Evolutionary conservation across 2,329 filamentous ascomycete genomes (phyloP), one percentile per base, ranked within the genome.

Genomic region (Colletotrichum shisoi): DNA sequence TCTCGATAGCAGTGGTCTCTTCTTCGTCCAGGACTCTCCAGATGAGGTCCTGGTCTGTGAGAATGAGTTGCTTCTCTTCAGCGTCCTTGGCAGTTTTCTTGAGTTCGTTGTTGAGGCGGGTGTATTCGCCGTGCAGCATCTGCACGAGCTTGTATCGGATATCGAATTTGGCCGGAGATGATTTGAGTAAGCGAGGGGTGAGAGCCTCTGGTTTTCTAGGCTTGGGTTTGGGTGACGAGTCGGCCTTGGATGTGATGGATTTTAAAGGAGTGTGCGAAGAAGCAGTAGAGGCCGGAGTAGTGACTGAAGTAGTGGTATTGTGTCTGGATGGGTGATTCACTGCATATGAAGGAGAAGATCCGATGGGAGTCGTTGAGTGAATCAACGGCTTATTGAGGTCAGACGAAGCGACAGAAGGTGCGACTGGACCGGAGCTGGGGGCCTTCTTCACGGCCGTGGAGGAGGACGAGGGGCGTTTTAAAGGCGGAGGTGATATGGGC

Each of bases 1-100:
- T 89, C 17, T 89, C 87, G 13, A 82, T 82, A 1, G 93, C 93
- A 8, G 87, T 81, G 42, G 86, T 86, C 75, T 96, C 89, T 78
- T 99, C 96, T 68, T 94, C 88, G 71, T 94, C 90, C 1, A 94
- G 80, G 0, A 88, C 87, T 68, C 87, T 81, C 71, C 84, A 86
- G 69, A 93, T 90, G 24, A 94, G 81, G 52, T 89, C 85, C 73
- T 92, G 87, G 1, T 87, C 82, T 1, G 84, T 85, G 53, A 93
- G 76, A 17, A 88, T 73, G 2, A 91, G 79, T n/a, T 81, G 78
- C 46, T 76, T 75, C 48, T 82, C 79, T 21, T 85, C 84, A 7
- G 82, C 78, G 59, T 80, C 79, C 62, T 83, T 84, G 24, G 68
- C 79, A 49, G 81, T 80, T 62, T 85, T 87, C 56, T 81, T 80